These are phyloP conservation scores for Avena insularis DNA, from an alignment of 176 grass and related monocot genomes.

Conservation along the genomic window DNA sequence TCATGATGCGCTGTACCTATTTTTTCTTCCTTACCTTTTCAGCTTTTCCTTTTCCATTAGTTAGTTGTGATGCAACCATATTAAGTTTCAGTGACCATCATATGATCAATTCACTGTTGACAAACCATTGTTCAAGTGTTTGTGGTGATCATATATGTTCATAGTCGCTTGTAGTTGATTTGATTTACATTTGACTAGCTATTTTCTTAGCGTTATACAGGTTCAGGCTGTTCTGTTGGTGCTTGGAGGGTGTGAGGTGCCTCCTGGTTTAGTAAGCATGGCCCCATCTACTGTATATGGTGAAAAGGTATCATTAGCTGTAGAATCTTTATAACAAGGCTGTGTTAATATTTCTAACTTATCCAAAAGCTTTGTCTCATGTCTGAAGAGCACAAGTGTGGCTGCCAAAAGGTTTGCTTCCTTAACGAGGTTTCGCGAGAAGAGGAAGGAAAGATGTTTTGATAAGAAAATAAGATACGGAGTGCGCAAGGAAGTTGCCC, in stretches of 20 bases:
- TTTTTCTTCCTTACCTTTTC: background rate
- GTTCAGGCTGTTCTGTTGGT: conserved; percentile 75
- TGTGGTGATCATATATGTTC: background rate
- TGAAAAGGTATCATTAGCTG: conserved; percentile 53
- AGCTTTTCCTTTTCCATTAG: background rate
- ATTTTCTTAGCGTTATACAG: conserved; percentile 47
- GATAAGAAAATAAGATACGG: conserved; percentile 77
- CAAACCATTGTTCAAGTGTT: conserved; percentile 24
- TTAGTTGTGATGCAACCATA: conserved; percentile 24
- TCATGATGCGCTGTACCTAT: background rate
- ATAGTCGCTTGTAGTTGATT: conserved; percentile 13
- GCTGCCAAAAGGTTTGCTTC: conserved; percentile 75
- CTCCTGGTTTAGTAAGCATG: conserved; percentile 58
- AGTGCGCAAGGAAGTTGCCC: conserved; percentile 83
- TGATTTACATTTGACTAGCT: conserved; percentile 4
- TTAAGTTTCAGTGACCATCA: conserved; percentile 19
- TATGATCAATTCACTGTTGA: conserved; percentile 25
- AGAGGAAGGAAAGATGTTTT: conserved; percentile 85
- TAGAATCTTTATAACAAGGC: conserved; percentile 6
- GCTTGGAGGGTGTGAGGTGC: conserved; percentile 73
- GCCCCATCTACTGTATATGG: conserved; percentile 44
- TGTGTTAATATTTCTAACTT: conserved; percentile 15
- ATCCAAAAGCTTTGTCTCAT: conserved; percentile 24
- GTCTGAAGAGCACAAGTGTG: conserved; percentile 55
- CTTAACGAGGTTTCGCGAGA: conserved; percentile 76